A percentile compares a stretch with the other conserved stretches of the same genome.
phyloP scores from a whole-genome alignment of 2,329 filamentous ascomycete genomes.

The Colletotrichum melonis region DNA sequence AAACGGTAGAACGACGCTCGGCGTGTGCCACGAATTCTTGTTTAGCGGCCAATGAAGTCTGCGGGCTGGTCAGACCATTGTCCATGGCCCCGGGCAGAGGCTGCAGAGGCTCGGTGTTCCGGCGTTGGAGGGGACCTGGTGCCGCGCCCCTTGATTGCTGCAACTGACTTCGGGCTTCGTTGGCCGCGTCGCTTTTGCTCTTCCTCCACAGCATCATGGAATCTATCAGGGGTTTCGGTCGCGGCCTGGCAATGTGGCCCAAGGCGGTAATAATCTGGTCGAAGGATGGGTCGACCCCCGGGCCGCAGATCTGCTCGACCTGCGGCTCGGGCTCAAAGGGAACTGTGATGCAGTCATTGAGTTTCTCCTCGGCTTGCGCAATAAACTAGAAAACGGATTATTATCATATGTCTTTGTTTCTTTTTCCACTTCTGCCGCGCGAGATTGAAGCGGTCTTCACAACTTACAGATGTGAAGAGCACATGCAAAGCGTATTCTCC shows the following conservation, averaged over 20 bases:
- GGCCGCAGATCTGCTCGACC: conserved; percentile 91
- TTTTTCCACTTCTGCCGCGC: not conserved
- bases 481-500: conserved; percentile 98
- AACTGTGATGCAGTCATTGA: conserved; percentile 86
- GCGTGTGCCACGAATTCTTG: conserved; percentile 82
- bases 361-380: conserved; percentile 94
- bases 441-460: not conserved
- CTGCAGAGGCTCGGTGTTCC: conserved; percentile 80
- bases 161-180: conserved; percentile 70
- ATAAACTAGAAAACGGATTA: conserved; percentile 73
- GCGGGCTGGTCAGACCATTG: conserved; percentile 43
- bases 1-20: conserved; percentile 91
- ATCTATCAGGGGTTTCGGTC: conserved; percentile 95
- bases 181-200: conserved; percentile 90
- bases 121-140: conserved; percentile 67
- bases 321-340: conserved; percentile 84
- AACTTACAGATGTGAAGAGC: conserved; percentile 86
- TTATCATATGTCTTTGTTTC: conserved; percentile 43
- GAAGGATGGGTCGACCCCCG: conserved; percentile 87
- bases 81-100: conserved; percentile 44
- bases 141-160: conserved; percentile 61
- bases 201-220: conserved; percentile 99
- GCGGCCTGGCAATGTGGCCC: conserved; percentile 92
- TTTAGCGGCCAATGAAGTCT: conserved; percentile 57
- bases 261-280: conserved; percentile 94